Base-by-base conservation (phyloP, 768 basidiomycete genomes). In the Gloeostereum incarnatum region DNA sequence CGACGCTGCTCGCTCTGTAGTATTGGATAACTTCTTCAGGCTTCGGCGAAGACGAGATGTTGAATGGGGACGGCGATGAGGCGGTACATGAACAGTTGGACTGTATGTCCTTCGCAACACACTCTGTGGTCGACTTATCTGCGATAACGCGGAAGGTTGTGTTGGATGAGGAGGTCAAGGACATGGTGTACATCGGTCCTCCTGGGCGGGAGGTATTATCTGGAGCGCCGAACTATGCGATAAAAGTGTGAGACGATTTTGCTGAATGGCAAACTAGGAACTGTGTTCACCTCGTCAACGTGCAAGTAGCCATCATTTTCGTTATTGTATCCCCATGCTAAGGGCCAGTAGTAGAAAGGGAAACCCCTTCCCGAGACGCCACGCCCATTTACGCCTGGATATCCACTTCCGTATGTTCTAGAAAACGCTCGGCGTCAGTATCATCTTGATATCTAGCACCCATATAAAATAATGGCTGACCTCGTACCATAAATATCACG, bases 21-120 rank as follows among this genome's bases (percentile, higher is more conserved):
- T 83, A 84, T 41, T 82, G 73, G n/a, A 81, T 47, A 0, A 66
- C 69, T 47, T 79, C 69, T 46, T 76, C 71, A 0, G 78, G 61
- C 23, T 49, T 46, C 11, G 65, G 65, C 3, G 49, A 47, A 2
- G 36, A 49, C 13, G 54, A 53, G 1, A 41, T 35, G 20, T 62
- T 61, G 51, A 57, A 65, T 3, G 58, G 35, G 2, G 49, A 43
- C 0, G 45, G 42, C 18, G 42, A 29, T 4, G 42, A 16, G 4
- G 38, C 58, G 52, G 4, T 58, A 3, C 56, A 53, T 13, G 61
- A 55, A 39, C 65, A 66, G 36, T 64, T 67, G 26, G 56, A 31
- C 19, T 44, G 40, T 31, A 65, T 49, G 5, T 53, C 55, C 5
- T 39, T n/a, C 18, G 61, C 52, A 14, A 65, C 52, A 0, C 58